These are phyloP conservation scores for Vararia minispora DNA, from an alignment of 768 basidiomycete genomes.

Conservation along the genomic window DNA sequence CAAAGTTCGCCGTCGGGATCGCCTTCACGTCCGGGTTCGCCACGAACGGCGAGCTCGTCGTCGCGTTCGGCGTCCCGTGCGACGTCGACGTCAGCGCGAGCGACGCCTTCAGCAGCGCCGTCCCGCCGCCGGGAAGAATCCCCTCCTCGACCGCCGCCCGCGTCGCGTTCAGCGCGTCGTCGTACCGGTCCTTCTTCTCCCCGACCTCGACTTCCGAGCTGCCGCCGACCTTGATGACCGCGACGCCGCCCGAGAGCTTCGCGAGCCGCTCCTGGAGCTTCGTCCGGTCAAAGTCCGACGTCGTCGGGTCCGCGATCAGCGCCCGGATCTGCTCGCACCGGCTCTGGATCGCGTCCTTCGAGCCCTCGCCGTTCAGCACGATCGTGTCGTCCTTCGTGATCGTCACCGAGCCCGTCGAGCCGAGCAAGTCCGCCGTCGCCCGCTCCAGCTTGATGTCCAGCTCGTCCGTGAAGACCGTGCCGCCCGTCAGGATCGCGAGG, in stretches of 20 bases:
- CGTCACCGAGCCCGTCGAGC: conserved; percentile 82
- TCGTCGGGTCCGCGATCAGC: conserved; percentile 70
- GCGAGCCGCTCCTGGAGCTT: conserved; percentile 97
- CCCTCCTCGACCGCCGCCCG: conserved; percentile 98
- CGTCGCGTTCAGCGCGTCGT: conserved; percentile 95
- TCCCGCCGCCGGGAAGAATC: conserved; percentile 94
- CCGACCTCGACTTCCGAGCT: conserved; percentile 90
- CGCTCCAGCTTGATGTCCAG: conserved; percentile 96
- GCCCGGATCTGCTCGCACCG: conserved; percentile 94
- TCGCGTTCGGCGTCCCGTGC: conserved; percentile 15
- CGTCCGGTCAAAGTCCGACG: conserved; percentile 86
- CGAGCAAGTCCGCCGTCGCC: conserved; percentile 80
- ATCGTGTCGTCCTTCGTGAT: conserved; percentile 99
- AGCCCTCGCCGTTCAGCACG: conserved; percentile 86
- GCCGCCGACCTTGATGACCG: conserved; percentile 97
- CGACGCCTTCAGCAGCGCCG: conserved; percentile 82
- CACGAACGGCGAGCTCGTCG: conserved; percentile 19
- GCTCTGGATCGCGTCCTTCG: conserved; percentile 80
- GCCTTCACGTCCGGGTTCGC: conserved; percentile 47
- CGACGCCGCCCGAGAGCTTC: conserved; percentile 92
- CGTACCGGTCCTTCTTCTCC: conserved; percentile 99
- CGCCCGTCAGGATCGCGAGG: conserved; percentile 93
- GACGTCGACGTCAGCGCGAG: conserved; percentile 47
- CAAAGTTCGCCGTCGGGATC: conserved; percentile 83
- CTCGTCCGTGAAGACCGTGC: conserved; percentile 88